Evolutionary conservation across 208 protist genomes (phyloP).

Genomic region (Leishmania guyanensis): DNA sequence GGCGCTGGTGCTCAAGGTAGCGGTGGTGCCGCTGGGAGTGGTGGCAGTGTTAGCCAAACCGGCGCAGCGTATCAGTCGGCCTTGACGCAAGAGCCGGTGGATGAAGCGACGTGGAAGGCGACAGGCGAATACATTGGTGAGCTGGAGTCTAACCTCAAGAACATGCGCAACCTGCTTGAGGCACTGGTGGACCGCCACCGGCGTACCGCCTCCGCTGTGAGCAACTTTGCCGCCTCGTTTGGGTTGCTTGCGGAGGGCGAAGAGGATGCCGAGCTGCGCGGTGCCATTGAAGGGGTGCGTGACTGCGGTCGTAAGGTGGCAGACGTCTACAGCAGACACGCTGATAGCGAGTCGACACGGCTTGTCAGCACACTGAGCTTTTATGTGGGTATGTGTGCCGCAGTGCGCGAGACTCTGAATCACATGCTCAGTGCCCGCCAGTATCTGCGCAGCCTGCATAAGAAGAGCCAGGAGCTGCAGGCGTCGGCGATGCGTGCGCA

Average conservation of each 20-base stretch:
- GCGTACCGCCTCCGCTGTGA: slow-evolving; percentile 23
- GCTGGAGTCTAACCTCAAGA: slow-evolving; percentile 34
- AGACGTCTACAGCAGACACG: slow-evolving; percentile 61
- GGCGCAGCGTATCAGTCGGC: slow-evolving; percentile 28
- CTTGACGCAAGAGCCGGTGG: slow-evolving; percentile 31
- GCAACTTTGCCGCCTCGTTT: slow-evolving; percentile 35
- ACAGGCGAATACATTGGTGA: slow-evolving; percentile 29
- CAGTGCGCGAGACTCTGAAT: slow-evolving; percentile 68
- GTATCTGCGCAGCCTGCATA: slow-evolving; percentile 36
- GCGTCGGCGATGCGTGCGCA: slow-evolving; percentile 29
- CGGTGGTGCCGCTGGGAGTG: not conserved
- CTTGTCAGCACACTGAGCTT: slow-evolving; percentile 86
- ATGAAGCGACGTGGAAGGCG: slow-evolving; percentile 34
- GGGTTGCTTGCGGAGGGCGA: slow-evolving; percentile 49
- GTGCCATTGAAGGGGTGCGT: slow-evolving; percentile 57
- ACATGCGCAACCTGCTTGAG: slow-evolving; percentile 32
- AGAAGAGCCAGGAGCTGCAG: slow-evolving; percentile 31
- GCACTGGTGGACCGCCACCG: slow-evolving; percentile 33
- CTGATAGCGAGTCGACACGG: slow-evolving; percentile 63
- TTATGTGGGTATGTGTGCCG: slow-evolving; percentile 80
- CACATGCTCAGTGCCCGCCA: slow-evolving; percentile 43
- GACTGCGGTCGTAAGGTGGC: slow-evolving; percentile 63
- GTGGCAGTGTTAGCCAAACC: slow-evolving; percentile 7
- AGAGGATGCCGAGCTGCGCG: slow-evolving; percentile 48
- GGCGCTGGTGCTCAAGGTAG: not conserved